Base-by-base conservation (phyloP, 805 yeast species). In the Schwanniomyces sp. region DNA sequence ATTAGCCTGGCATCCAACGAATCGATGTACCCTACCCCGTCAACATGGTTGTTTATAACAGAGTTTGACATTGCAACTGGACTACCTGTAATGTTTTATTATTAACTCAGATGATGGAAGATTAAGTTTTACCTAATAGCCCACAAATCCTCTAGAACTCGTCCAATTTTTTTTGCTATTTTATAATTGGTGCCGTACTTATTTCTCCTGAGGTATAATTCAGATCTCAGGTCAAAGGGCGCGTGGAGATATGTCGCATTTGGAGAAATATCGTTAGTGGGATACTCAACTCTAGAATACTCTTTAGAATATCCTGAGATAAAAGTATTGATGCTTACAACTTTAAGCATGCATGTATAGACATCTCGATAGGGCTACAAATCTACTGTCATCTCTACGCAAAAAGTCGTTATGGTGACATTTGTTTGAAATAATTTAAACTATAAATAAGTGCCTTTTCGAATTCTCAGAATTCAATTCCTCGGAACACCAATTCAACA, bases 1-100 rank as follows among this genome's bases (percentile, higher is more conserved):
- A 85, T 62, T 18, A 82, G 70, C 50, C 77, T 76, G 11, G 82
- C 80, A 52, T 84, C 90, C 41, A 75, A 66, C 1, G 79, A 67
- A 54, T 76, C 79, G 47, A 81, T 47, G 37, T 47, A 44, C 16
- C 24, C 40, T 24, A 18, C n/a, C 7, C 41, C 34, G 14, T 21
- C 43, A 28, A 29, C 34, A 14, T 45, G 41, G 16, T 34, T 18
- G n/a, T 12, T 32, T n/a, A 29, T 16, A 18, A 14, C 12, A 14
- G 41, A 26, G 16, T 24, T 39, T 12, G 41, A 39, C 41, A 39
- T 39, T 5, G 8, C 10, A 7, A 27, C 10, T 3, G 8, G 9
- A 18, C 21, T 16, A 14, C 5, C n/a, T 32, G 3, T 16, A 14
- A 7, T 2, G 21, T n/a, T 16, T 32, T 32, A 16, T 3, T 14